Conservation (phyloP, 495 filamentous ascomycete species). For the Margaritispora aquatica region DNA sequence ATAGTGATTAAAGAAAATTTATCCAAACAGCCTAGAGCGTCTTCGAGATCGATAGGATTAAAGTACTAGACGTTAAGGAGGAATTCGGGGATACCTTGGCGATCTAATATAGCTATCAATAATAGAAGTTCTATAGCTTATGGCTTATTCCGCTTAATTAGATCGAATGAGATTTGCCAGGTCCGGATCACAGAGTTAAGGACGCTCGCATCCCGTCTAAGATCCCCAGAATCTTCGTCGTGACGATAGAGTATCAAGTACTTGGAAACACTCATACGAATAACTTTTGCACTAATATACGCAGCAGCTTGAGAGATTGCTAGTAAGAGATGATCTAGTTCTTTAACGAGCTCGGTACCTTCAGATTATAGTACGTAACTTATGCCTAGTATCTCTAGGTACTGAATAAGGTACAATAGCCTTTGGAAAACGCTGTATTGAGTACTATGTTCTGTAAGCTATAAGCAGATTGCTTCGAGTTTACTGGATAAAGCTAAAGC, state of each 20-base stretch:
- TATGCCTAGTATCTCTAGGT: too few species aligned
- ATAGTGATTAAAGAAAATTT: slow-evolving; percentile 21
- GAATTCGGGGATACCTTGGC: slow-evolving; percentile 33
- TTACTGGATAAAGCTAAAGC: too few species aligned
- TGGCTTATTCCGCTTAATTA: slow-evolving; percentile 28
- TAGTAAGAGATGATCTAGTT: slow-evolving; percentile 19
- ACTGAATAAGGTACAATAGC: too few species aligned
- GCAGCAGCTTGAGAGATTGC: slow-evolving; percentile 22
- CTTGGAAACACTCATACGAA: slow-evolving; percentile 26
- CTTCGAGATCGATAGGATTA: slow-evolving; percentile 11
- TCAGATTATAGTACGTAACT: too few species aligned
- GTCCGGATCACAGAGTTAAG: slow-evolving; percentile 37
- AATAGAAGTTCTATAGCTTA: slow-evolving; percentile 35
- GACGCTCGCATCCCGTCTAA: slow-evolving; percentile 27
- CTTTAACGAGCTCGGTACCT: slow-evolving; percentile 23
- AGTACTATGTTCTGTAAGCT: too few species aligned
- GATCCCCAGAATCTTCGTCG: slow-evolving; percentile 33
- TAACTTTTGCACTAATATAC: slow-evolving; percentile 15
- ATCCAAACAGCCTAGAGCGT: slow-evolving; percentile 7
- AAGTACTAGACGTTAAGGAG: slow-evolving; percentile 21
- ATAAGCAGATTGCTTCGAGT: too few species aligned
- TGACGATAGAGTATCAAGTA: slow-evolving; percentile 27
- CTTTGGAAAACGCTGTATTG: too few species aligned
- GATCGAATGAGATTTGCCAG: slow-evolving; percentile 43
- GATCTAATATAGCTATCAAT: slow-evolving; percentile 37